Conservation (phyloP, 2,329 filamentous ascomycete genomes). For the Hypoxylon sp. region DNA sequence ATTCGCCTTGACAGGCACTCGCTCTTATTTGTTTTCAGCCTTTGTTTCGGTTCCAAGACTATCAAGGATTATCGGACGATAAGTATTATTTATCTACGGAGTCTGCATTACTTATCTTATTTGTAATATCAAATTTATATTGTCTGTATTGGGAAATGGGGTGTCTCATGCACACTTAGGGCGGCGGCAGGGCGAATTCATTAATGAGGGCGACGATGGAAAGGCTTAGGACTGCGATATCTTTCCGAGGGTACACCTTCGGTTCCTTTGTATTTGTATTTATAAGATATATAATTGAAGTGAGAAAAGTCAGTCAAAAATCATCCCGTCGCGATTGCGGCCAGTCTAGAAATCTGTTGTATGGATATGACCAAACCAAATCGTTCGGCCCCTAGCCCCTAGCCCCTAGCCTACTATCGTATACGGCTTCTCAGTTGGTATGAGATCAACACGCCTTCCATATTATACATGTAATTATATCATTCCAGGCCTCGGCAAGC, state of each 20-base stretch:
- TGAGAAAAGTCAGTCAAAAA: not conserved
- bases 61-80: not conserved
- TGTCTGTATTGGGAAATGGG: not conserved
- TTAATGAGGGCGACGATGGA: conserved; percentile 16
- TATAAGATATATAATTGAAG: conserved; percentile 1
- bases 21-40: not conserved
- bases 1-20: not conserved
- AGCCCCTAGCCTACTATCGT: too few species aligned
- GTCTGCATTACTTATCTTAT: not conserved
- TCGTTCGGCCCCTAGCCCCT: not conserved
- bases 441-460: too few species aligned
- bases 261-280: conserved; percentile 13
- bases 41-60: not conserved
- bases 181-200: not conserved
- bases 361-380: not conserved
- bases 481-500: not conserved
- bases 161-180: not conserved
- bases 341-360: not conserved
- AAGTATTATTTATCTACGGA: not conserved
- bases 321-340: not conserved
- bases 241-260: not conserved
- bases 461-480: too few species aligned
- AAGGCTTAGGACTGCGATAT: conserved; percentile 15
- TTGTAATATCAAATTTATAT: conserved; percentile 5
- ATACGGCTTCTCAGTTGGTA: too few species aligned